Evolutionary conservation across 257 asterid genomes (phyloP), one percentile per base, ranked within the genome.

Genomic region (Rehmannia glutinosa): DNA sequence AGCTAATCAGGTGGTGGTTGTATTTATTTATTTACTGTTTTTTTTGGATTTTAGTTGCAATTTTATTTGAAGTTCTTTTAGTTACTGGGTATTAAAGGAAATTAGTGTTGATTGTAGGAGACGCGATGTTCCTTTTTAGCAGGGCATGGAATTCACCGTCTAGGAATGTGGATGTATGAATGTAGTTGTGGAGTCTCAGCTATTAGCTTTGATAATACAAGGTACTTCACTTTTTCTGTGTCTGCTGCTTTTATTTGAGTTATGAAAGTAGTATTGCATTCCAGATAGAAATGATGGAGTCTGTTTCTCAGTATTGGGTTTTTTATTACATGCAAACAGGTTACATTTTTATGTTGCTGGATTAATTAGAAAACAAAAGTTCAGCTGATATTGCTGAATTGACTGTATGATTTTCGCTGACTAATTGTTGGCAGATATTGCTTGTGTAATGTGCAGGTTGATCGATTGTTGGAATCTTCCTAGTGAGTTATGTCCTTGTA

Each of bases 81-180:
- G 12, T 59, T 66, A 17, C 74, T 77, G 20, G 32, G 30, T 56
- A 12, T 58, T 63, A 15, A 33, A 46, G 25, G 35, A 12, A 8
- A 16, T 32, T 76, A 52, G 11, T 30, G 28, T 65, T 69, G 52
- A 47, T 70, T 70, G 61, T 73, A 73, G 77, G 86, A 68, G 70
- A 45, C 79, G 8, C 77, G 91, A 70, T 88, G 97, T 74, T 86
- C 87, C 2, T 65, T 88, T 73, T 80, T 94, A 52, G 68, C 36
- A 8, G 77, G 69, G 61, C 86, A 59, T 27, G 90, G 88, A 38
- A 30, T 88, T 69, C 99, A 90, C 67, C 64, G 72, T 11, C 17
- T 62, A 23, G 99, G 97, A 70, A 90, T 90, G 91, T 90, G 99
- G 99, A 71, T 5, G 41, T 78, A 74, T 69, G 97, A 94, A 76